A percentile compares a stretch with the other conserved stretches of the same genome.
Conservation (phyloP, 805 yeast species). For the Pichia paraexigua region DNA sequence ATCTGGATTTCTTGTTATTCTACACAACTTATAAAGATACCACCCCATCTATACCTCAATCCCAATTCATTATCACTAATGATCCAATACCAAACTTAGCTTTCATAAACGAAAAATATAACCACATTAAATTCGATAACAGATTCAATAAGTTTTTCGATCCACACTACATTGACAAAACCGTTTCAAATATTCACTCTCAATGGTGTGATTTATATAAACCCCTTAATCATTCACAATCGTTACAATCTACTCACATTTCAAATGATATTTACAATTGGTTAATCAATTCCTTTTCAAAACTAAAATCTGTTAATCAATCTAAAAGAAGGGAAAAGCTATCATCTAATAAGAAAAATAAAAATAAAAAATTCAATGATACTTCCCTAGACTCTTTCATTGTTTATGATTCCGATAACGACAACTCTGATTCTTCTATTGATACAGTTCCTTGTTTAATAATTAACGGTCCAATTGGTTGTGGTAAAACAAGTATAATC, state of each 20-base stretch:
- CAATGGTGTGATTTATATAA: conserved; percentile 40
- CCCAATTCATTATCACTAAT: background rate
- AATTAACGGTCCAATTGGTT: conserved; percentile 62
- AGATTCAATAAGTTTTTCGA: conserved; percentile 10
- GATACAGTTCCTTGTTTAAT: conserved; percentile 49
- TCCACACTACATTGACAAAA: background rate
- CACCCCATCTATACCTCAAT: background rate
- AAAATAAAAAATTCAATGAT: conserved; percentile 17
- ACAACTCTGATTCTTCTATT: conserved; percentile 31
- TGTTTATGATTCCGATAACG: conserved; percentile 26
- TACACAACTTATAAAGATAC: background rate
- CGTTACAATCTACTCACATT: conserved; percentile 27
- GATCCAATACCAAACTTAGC: background rate
- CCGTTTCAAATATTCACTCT: conserved; percentile 6
- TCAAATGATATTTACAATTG: conserved; percentile 29
- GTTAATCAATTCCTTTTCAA: conserved; percentile 34
- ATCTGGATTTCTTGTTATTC: conserved; percentile 5
- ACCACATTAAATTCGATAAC: conserved; percentile 7
- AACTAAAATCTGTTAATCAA: conserved; percentile 23
- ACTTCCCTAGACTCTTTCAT: conserved; percentile 34
- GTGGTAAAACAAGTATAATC: conserved; percentile 72
- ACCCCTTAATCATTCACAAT: conserved; percentile 30
- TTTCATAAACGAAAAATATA: conserved; percentile 1
- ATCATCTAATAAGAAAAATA: conserved; percentile 15
- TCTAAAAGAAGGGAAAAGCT: conserved; percentile 19